These are phyloP conservation scores for Coemansia reversa DNA, from an alignment of 192 early-diverging fungal species.

Conservation along the genomic window DNA sequence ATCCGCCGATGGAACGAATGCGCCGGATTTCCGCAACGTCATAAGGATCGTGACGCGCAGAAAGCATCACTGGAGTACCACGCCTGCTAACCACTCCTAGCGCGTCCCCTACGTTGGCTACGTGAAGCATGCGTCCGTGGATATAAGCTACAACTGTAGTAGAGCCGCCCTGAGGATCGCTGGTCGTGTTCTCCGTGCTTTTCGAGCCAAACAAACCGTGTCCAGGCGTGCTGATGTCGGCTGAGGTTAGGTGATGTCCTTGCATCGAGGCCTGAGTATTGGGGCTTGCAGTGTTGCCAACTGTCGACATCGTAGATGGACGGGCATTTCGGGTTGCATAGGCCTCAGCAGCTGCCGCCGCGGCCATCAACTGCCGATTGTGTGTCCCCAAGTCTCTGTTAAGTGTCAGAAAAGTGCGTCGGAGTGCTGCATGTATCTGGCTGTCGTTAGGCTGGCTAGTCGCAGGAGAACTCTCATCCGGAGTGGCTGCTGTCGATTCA, in stretches of 20 bases:
- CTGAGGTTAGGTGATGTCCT: slow-evolving; percentile 10
- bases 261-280: background rate
- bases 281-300: background rate
- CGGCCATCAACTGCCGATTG: slow-evolving; percentile 49
- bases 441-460: slow-evolving; percentile 33
- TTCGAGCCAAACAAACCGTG: slow-evolving; percentile 32
- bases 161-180: slow-evolving; percentile 64
- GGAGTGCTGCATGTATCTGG: slow-evolving; percentile 62
- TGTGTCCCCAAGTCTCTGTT: slow-evolving; percentile 76
- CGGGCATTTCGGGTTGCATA: slow-evolving; percentile 38
- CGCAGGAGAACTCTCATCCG: slow-evolving; percentile 7
- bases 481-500: slow-evolving; percentile 16
- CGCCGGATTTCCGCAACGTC: slow-evolving; percentile 68
- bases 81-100: slow-evolving; percentile 76
- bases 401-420: slow-evolving; percentile 78
- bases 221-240: slow-evolving; percentile 29
- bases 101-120: slow-evolving; percentile 85
- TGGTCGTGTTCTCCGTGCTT: slow-evolving; percentile 16
- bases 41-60: slow-evolving; percentile 70
- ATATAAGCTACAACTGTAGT: slow-evolving; percentile 82
- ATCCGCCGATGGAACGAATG: slow-evolving; percentile 78
- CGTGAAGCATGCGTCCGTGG: slow-evolving; percentile 71
- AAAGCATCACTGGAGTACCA: slow-evolving; percentile 66
- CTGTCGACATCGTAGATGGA: slow-evolving; percentile 9
- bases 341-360: slow-evolving; percentile 42